Evolutionary conservation across 345 rosid genomes (phyloP).

Genomic region (Theobroma cacao): DNA sequence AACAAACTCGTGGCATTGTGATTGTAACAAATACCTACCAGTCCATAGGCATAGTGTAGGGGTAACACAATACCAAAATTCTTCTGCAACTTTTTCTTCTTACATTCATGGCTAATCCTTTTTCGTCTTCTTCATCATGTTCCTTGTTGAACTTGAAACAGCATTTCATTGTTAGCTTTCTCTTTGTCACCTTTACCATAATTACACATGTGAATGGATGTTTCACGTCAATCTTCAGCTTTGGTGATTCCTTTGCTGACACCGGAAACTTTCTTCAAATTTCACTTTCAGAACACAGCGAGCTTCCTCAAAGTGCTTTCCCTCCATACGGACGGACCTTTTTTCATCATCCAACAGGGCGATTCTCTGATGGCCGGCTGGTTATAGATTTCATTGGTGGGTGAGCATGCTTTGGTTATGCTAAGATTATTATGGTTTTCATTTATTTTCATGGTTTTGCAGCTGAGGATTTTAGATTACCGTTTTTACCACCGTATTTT

Average conservation of each 20-base stretch:
- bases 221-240: conserved; percentile 40
- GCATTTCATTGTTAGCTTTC: neutral
- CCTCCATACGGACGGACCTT: conserved; percentile 49
- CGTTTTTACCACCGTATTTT: conserved; percentile 35
- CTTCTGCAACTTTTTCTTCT: neutral
- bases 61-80: too few species aligned
- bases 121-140: neutral
- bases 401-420: neutral
- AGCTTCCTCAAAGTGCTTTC: conserved; percentile 20
- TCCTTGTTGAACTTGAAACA: neutral
- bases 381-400: conserved; percentile 54
- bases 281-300: conserved; percentile 13
- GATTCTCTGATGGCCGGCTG: conserved; percentile 51
- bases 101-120: neutral
- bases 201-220: neutral
- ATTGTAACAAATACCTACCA: too few species aligned
- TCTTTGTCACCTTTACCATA: neutral
- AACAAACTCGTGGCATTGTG: too few species aligned
- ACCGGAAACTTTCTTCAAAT: conserved; percentile 36
- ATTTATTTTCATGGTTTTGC: neutral
- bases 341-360: conserved; percentile 45
- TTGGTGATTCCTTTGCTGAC: conserved; percentile 55
- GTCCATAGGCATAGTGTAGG: too few species aligned
- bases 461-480: conserved; percentile 46
- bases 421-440: neutral